Evolutionary conservation across 495 filamentous ascomycete genomes (phyloP).

Genomic region (Aspergillus sclerotiicarbonarius): DNA sequence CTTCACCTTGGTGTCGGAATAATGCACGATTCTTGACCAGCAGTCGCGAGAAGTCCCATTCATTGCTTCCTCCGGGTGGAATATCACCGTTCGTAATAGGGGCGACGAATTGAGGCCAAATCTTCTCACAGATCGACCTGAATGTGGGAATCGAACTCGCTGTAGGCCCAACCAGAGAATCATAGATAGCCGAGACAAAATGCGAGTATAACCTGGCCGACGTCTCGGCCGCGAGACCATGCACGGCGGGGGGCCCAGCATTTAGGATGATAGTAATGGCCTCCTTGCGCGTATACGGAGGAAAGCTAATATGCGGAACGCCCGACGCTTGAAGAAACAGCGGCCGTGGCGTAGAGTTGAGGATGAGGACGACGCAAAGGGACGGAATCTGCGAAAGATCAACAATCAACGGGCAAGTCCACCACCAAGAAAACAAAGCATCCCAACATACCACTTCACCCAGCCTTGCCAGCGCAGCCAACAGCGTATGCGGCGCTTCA

Average conservation of each 20-base stretch:
- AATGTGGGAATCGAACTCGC: conserved; percentile 45
- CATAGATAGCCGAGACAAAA: conserved; percentile 43
- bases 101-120: conserved; percentile 77
- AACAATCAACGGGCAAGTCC: neutral
- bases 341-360: conserved; percentile 65
- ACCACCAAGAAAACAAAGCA: neutral
- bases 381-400: conserved; percentile 63
- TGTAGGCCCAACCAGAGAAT: conserved; percentile 42
- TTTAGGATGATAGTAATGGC: conserved; percentile 67
- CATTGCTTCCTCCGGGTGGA: conserved; percentile 41
- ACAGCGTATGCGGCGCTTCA: conserved; percentile 73
- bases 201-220: conserved; percentile 36
- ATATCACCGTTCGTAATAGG: conserved; percentile 37
- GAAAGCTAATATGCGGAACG: conserved; percentile 78
- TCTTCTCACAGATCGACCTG: conserved; percentile 51
- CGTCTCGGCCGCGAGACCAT: conserved; percentile 31
- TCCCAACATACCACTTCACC: conserved; percentile 65
- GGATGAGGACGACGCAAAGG: conserved; percentile 74
- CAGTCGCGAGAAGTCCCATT: conserved; percentile 79
- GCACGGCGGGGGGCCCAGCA: conserved; percentile 35
- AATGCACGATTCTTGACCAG: conserved; percentile 69
- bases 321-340: conserved; percentile 69
- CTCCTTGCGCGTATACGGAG: conserved; percentile 78
- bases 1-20: conserved; percentile 78
- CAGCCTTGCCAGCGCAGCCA: conserved; percentile 78